These are phyloP conservation scores for Rosellinia necatrix DNA, from an alignment of 2,329 filamentous ascomycete species.

Conservation along the genomic window DNA sequence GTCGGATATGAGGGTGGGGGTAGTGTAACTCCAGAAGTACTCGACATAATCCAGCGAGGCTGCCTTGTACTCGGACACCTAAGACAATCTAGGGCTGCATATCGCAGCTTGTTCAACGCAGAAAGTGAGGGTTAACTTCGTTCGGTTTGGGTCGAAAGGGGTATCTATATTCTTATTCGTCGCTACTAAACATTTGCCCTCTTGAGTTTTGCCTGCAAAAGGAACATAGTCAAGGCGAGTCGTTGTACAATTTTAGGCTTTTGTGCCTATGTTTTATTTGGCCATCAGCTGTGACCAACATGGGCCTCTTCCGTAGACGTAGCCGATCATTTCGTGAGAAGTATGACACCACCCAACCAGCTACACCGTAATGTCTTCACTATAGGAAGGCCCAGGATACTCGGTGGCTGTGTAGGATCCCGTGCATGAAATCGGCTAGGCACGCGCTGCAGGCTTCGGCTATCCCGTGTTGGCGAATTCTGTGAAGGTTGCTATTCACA, in stretches of 20 bases:
- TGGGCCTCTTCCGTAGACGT: too few species aligned
- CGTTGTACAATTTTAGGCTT: background rate
- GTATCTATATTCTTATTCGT: constrained; percentile 23
- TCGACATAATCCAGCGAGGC: constrained; percentile 2
- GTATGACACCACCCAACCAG: too few species aligned
- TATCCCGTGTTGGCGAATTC: too few species aligned
- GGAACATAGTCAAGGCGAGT: constrained; percentile 3
- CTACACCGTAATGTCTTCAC: too few species aligned
- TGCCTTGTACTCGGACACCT: background rate
- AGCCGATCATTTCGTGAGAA: too few species aligned
- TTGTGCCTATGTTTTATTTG: too few species aligned
- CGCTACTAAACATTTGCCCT: constrained; percentile 14
- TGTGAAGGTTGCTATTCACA: constrained; percentile 46
- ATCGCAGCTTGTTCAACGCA: background rate
- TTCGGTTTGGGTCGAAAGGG: constrained; percentile 9
- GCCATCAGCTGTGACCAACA: too few species aligned
- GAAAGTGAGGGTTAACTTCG: background rate
- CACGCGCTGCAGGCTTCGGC: background rate
- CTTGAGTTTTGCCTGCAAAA: constrained; percentile 1
- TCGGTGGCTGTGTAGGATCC: too few species aligned
- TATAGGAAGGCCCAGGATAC: too few species aligned
- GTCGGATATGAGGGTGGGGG: background rate
- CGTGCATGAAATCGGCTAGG: too few species aligned
- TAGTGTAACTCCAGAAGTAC: background rate
- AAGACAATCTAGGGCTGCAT: background rate